Evolutionary conservation across 148 eudicot genomes (phyloP).

Genomic region (Diospyros kaki): DNA sequence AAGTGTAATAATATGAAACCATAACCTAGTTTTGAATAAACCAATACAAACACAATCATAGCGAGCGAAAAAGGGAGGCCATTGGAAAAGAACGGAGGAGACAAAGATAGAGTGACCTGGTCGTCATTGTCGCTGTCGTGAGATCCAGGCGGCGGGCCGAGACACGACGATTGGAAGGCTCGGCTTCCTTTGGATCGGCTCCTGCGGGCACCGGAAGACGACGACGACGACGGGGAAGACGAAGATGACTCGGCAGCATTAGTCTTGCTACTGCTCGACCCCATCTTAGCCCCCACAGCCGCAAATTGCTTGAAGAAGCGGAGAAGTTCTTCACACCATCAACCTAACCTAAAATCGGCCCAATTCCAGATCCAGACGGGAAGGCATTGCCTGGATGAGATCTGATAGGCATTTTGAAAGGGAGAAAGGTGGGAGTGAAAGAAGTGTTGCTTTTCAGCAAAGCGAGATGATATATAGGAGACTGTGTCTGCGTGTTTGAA

Average conservation of each 20-base stretch:
- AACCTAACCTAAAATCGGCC: neutral
- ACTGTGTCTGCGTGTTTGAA: neutral
- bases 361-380: constrained; percentile 3
- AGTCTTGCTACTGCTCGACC: constrained; percentile 61
- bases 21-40: neutral
- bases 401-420: neutral
- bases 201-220: constrained; percentile 29
- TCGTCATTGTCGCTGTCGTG: constrained; percentile 42
- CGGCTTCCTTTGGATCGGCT: constrained; percentile 27
- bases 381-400: neutral
- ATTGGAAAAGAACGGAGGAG: neutral
- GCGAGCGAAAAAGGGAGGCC: neutral
- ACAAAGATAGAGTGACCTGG: constrained; percentile 20
- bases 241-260: constrained; percentile 27
- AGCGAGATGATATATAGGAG: neutral
- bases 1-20: neutral
- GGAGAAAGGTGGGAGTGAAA: neutral
- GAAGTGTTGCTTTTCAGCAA: constrained; percentile 5
- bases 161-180: constrained; percentile 49
- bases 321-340: neutral
- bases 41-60: neutral
- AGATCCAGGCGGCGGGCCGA: constrained; percentile 44
- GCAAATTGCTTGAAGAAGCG: neutral
- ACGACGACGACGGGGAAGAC: constrained; percentile 19
- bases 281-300: constrained; percentile 34